Evolutionary conservation across 768 basidiomycete genomes (phyloP), one percentile per base, ranked within the genome.

Genomic region (Mycena sanguinolenta): DNA sequence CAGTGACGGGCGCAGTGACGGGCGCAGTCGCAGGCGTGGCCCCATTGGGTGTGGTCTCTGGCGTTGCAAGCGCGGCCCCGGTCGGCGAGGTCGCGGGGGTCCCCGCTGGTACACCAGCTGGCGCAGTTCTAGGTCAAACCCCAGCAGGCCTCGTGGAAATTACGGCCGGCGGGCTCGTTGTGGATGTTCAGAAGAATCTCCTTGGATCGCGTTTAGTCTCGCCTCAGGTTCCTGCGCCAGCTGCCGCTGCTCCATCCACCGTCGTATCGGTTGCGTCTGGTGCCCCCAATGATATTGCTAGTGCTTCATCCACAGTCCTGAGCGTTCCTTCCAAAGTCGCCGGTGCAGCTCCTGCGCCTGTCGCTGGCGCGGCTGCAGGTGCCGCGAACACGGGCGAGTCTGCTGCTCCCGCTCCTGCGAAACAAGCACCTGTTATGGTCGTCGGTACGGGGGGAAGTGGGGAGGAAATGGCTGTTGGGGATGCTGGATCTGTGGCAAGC

Each of bases 371-470:
- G 12, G 59, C 54, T 58, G 70, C 60, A 52, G 57, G 50, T 12
- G 53, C 32, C 0, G 60, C 27, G 8, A 53, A 30, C 34, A 50
- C 21, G 17, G 63, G 39, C 42, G 27, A 38, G 21, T 38, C 28
- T 58, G 46, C 32, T 3, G 62, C 61, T 27, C 52, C 44, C 36
- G 68, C 54, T 16, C 8, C 27, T 23, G 55, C 34, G 53, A 34
- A 30, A 17, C 6, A 14, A 1, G 58, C 3, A 28, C 39, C 58
- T 21, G 58, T 8, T 13, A 21, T 44, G 27, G 58, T 30, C 42
- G 3, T 42, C 14, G 28, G 42, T 30, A 30, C 10, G 27, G 58
- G 13, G 0, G 27, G 7, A 42, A 23, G 25, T 27, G 27, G 28
- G 21, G 28, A 13, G 44, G n/a, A 13, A 27, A 49, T n/a, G 19